Conservation (phyloP, 768 basidiomycete genomes). For the Coprinopsis marcescibilis region DNA sequence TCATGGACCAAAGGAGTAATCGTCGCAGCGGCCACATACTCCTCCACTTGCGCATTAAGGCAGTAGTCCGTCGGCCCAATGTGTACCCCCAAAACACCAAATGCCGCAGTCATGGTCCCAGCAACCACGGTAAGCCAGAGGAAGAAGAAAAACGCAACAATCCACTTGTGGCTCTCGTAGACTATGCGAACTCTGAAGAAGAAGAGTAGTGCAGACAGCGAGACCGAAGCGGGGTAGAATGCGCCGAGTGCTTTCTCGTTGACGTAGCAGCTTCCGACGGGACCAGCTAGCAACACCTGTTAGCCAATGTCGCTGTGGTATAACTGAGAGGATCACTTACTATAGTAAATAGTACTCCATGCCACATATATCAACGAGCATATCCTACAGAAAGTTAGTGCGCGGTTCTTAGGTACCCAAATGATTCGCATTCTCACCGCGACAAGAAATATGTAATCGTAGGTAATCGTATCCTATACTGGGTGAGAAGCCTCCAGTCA, state of each 20-base stretch:
- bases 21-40: slow-evolving; percentile 15
- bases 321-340: slow-evolving; percentile 8
- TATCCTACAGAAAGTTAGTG: slow-evolving; percentile 3
- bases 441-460: slow-evolving; percentile 21
- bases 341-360: slow-evolving; percentile 15
- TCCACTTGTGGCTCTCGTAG: slow-evolving; percentile 16
- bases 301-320: not conserved
- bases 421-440: slow-evolving; percentile 16
- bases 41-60: slow-evolving; percentile 13
- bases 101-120: slow-evolving; percentile 18
- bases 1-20: slow-evolving; percentile 22
- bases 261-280: slow-evolving; percentile 14
- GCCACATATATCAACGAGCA: slow-evolving; percentile 12
- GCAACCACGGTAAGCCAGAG: slow-evolving; percentile 27
- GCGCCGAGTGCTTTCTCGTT: slow-evolving; percentile 12
- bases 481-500: slow-evolving; percentile 19
- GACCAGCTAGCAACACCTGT: slow-evolving; percentile 9
- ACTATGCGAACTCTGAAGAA: slow-evolving; percentile 23
- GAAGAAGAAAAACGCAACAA: slow-evolving; percentile 20
- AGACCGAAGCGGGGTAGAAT: slow-evolving; percentile 17
- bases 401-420: not conserved
- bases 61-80: slow-evolving; percentile 23
- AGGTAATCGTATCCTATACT: slow-evolving; percentile 13
- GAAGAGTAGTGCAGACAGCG: slow-evolving; percentile 23
- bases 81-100: slow-evolving; percentile 15